Conservation (phyloP, 345 rosid genomes). For the Bruguiera parviflora region DNA sequence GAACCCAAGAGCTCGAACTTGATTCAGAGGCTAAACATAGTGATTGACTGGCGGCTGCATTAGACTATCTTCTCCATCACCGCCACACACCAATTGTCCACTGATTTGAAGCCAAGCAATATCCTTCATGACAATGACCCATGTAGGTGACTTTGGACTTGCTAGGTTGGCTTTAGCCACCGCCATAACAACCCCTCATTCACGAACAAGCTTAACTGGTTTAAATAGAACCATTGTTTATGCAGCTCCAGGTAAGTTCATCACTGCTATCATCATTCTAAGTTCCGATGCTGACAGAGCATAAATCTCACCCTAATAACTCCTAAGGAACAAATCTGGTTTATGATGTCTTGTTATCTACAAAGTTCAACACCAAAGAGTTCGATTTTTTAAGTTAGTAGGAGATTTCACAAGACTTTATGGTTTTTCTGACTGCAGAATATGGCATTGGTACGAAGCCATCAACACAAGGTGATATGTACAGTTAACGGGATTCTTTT, state of each 20-base stretch:
- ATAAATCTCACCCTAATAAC: too few species aligned
- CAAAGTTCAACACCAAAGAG: too few species aligned
- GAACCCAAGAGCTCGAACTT: neutral
- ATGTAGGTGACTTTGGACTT: slow-evolving; percentile 3
- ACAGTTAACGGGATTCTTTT: slow-evolving; percentile 4
- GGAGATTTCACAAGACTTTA: too few species aligned
- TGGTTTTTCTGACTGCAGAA: neutral
- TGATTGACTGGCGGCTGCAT: neutral
- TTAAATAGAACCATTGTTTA: neutral
- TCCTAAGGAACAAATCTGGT: too few species aligned
- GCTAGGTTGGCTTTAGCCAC: neutral
- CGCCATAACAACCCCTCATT: neutral
- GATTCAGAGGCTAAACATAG: slow-evolving; percentile 3
- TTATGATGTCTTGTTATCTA: too few species aligned
- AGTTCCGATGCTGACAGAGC: too few species aligned
- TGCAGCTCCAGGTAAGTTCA: neutral
- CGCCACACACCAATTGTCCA: neutral
- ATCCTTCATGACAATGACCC: slow-evolving; percentile 4
- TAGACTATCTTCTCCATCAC: slow-evolving; percentile 10
- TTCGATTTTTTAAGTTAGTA: too few species aligned
- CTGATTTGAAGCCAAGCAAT: slow-evolving; percentile 11
- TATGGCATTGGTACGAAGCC: neutral
- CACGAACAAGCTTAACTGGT: neutral
- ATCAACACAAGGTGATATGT: neutral
- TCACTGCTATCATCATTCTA: neutral